Percentiles rank a stretch among this genome's conserved stretches.
Conservation (phyloP, 1,284 basidiomycete species). For the Cerrena zonata region DNA sequence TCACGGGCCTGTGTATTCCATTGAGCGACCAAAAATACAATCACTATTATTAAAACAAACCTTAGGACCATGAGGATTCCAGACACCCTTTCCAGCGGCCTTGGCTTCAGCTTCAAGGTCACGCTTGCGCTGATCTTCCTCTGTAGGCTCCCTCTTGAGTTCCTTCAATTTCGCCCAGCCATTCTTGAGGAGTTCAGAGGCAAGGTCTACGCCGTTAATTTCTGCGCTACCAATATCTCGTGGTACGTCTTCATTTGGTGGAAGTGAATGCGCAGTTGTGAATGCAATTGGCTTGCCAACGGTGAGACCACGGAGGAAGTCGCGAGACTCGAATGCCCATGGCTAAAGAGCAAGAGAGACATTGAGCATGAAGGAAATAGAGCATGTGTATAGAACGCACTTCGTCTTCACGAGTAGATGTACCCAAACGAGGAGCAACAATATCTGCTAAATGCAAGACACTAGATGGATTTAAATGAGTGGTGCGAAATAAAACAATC, state of each 20-base stretch:
- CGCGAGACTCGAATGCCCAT: conserved; percentile 89
- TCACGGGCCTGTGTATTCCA: conserved; percentile 49
- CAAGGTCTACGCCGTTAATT: conserved; percentile 66
- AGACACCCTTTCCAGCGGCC: conserved; percentile 73
- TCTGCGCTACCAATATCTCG: conserved; percentile 76
- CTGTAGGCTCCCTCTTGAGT: conserved; percentile 67
- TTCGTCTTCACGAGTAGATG: conserved; percentile 79
- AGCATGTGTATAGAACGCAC: conserved; percentile 33
- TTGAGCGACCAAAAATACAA: background rate
- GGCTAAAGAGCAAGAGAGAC: conserved; percentile 43
- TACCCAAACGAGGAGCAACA: conserved; percentile 76
- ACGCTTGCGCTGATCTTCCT: conserved; percentile 71
- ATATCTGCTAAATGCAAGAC: conserved; percentile 84
- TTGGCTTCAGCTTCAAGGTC: conserved; percentile 79
- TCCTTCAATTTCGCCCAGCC: conserved; percentile 95
- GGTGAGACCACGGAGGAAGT: conserved; percentile 78
- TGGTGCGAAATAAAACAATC: conserved; percentile 6
- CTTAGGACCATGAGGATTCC: conserved; percentile 81
- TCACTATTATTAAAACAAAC: conserved; percentile 33
- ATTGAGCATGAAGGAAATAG: conserved; percentile 1
- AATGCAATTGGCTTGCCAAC: conserved; percentile 89
- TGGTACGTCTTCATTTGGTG: conserved; percentile 60
- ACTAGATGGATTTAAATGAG: conserved; percentile 36
- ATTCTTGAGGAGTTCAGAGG: conserved; percentile 71
- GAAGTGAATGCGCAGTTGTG: conserved; percentile 68